Evolutionary conservation across 345 rosid genomes (phyloP).

Genomic region (Boechera divaricarpa): DNA sequence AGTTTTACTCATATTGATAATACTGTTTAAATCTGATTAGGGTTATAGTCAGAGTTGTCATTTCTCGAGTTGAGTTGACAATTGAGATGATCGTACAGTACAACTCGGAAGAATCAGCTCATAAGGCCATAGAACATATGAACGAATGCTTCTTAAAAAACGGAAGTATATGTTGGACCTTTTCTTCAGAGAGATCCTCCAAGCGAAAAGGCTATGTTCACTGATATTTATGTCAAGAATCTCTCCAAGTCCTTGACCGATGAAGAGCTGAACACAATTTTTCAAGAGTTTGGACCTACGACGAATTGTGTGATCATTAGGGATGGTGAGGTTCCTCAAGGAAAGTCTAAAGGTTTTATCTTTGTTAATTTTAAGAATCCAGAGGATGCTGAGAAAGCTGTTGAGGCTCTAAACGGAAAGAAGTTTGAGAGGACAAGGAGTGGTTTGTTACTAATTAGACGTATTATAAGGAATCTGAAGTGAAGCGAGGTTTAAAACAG

Average conservation of each 20-base stretch:
- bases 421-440: conserved; percentile 74
- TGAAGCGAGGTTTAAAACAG: conserved; percentile 60
- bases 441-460: conserved; percentile 86
- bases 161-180: conserved; percentile 66
- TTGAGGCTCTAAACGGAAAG: conserved; percentile 72
- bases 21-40: not conserved
- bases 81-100: conserved; percentile 52
- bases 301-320: conserved; percentile 67
- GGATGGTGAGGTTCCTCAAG: conserved; percentile 52
- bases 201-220: conserved; percentile 51
- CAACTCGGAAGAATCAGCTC: conserved; percentile 61
- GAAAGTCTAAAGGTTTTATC: conserved; percentile 78
- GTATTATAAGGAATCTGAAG: conserved; percentile 65
- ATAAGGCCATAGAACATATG: conserved; percentile 54
- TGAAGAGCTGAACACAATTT: conserved; percentile 52
- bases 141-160: conserved; percentile 70
- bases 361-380: conserved; percentile 79
- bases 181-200: conserved; percentile 62
- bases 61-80: not conserved
- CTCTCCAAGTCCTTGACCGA: conserved; percentile 58
- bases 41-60: not conserved
- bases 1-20: not conserved
- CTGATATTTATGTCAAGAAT: conserved; percentile 66
- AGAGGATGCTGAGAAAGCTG: conserved; percentile 78
- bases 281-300: conserved; percentile 62